Evolutionary conservation across 1,139 yeast genomes (phyloP).

Genomic region (Debaryomycetaceae sp.): DNA sequence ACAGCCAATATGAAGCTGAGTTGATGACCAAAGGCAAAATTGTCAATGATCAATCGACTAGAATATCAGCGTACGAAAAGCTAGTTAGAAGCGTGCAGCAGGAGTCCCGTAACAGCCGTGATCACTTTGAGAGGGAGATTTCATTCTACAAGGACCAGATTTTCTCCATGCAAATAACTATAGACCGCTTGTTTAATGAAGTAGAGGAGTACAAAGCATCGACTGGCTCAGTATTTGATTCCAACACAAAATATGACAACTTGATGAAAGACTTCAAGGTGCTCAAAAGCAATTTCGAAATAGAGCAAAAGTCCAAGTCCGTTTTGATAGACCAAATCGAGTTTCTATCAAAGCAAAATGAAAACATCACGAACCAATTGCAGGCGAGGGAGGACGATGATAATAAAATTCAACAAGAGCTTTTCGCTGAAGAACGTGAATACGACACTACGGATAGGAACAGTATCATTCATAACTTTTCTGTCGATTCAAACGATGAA

Average conservation of each 20-base stretch:
- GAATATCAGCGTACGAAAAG: conserved; percentile 18
- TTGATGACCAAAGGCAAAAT: conserved; percentile 14
- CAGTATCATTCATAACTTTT: conserved; percentile 14
- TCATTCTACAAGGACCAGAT: conserved; percentile 30
- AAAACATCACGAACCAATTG: conserved; percentile 7
- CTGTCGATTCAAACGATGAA: conserved; percentile 22
- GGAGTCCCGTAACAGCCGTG: conserved; percentile 23
- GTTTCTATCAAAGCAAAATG: conserved; percentile 40
- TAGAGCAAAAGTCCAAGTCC: conserved; percentile 50
- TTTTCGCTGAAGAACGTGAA: neutral
- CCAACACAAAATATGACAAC: conserved; percentile 25
- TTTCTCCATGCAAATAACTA: conserved; percentile 27
- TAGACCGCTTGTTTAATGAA: conserved; percentile 23
- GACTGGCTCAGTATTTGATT: conserved; percentile 2
- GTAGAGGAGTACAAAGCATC: conserved; percentile 12
- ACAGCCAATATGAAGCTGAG: conserved; percentile 21
- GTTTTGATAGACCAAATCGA: conserved; percentile 56
- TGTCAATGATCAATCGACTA: conserved; percentile 17
- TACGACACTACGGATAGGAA: conserved; percentile 5
- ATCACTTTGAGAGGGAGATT: conserved; percentile 28
- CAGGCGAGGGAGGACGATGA: neutral
- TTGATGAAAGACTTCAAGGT: conserved; percentile 36
- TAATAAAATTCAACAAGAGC: neutral
- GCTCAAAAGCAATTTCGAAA: conserved; percentile 39
- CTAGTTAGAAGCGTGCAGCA: conserved; percentile 16